These are phyloP conservation scores for Pseudogymnoascus destructans DNA, from an alignment of 2,329 filamentous ascomycete species.

Conservation along the genomic window DNA sequence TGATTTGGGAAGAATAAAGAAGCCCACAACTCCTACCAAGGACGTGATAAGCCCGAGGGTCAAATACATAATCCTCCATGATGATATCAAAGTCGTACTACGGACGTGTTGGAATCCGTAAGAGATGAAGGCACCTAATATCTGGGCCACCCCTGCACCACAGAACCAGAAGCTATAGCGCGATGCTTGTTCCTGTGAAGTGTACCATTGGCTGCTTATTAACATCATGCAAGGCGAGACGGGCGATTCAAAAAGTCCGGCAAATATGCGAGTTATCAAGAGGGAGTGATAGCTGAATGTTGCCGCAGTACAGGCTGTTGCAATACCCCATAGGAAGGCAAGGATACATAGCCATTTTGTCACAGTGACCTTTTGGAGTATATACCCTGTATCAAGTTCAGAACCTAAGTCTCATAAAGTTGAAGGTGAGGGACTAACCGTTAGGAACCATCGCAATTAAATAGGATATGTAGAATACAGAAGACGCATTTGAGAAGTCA, in stretches of 20 bases:
- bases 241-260: constrained; percentile 48
- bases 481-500: constrained; percentile 50
- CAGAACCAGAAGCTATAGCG: constrained; percentile 49
- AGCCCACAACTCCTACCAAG: constrained; percentile 30
- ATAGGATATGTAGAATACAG: constrained; percentile 49
- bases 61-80: constrained; percentile 49
- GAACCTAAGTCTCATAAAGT: not conserved
- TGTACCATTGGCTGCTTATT: constrained; percentile 47
- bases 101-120: constrained; percentile 41
- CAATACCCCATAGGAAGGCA: constrained; percentile 45
- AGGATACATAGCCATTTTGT: constrained; percentile 48
- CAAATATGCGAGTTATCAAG: constrained; percentile 41
- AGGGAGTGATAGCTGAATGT: constrained; percentile 40
- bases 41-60: constrained; percentile 35
- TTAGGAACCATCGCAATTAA: constrained; percentile 47
- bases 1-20: constrained; percentile 34
- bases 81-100: constrained; percentile 21
- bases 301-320: constrained; percentile 40
- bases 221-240: constrained; percentile 48
- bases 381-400: constrained; percentile 30
- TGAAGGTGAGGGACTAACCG: constrained; percentile 28
- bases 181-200: constrained; percentile 41
- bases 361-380: constrained; percentile 47
- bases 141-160: constrained; percentile 45
- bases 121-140: constrained; percentile 33